Conservation (phyloP, 1,139 yeast genomes). For the Zygosaccharomyces sapae region DNA sequence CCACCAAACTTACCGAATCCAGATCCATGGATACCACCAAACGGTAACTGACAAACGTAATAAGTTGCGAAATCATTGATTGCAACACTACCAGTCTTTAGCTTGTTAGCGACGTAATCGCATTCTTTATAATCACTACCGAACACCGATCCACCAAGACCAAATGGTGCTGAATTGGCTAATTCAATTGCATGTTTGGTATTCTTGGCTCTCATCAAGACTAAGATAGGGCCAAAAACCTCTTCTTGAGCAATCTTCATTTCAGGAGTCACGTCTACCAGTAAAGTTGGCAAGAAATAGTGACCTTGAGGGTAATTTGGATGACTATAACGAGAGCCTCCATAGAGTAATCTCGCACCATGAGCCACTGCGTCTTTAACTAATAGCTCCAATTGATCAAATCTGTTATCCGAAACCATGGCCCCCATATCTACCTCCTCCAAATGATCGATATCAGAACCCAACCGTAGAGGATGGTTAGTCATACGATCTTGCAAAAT, state of each 20-base stretch:
- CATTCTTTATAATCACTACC: constrained; percentile 58
- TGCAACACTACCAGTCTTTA: constrained; percentile 87
- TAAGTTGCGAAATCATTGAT: constrained; percentile 96
- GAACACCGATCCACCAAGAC: constrained; percentile 87
- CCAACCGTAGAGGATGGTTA: constrained; percentile 53
- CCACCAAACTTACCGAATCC: constrained; percentile 98
- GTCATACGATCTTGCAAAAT: constrained; percentile 57
- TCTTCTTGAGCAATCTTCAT: constrained; percentile 85
- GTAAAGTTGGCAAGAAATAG: constrained; percentile 82
- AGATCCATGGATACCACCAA: constrained; percentile 88
- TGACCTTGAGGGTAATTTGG: constrained; percentile 96
- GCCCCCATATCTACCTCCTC: constrained; percentile 96
- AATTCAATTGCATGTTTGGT: constrained; percentile 66
- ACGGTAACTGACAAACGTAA: constrained; percentile 91
- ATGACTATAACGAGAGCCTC: constrained; percentile 75
- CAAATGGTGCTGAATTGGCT: constrained; percentile 85
- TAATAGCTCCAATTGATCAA: constrained; percentile 58
- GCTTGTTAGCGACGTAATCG: constrained; percentile 57
- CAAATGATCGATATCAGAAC: constrained; percentile 85
- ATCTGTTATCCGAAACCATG: constrained; percentile 74
- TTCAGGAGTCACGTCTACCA: constrained; percentile 70
- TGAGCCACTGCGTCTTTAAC: constrained; percentile 66
- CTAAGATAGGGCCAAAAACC: constrained; percentile 87
- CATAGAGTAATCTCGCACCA: constrained; percentile 74
- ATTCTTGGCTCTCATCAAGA: constrained; percentile 65